Evolutionary conservation across 1,284 basidiomycete species (phyloP).

Genomic region (Mycosarcoma maydis): DNA sequence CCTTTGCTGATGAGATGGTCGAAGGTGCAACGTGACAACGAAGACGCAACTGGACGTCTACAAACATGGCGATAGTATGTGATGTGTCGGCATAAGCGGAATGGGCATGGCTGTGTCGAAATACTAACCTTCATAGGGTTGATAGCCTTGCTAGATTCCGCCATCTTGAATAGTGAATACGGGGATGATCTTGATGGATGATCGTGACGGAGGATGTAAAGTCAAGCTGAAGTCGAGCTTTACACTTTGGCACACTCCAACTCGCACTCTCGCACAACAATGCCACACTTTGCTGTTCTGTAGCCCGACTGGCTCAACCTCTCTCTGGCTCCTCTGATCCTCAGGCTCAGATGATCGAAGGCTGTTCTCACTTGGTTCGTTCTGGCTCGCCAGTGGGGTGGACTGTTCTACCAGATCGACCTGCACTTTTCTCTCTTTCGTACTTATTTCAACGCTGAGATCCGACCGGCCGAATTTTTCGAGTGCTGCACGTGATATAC

Average conservation of each 20-base stretch:
- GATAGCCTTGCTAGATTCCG: slow-evolving; percentile 65
- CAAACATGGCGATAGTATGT: slow-evolving; percentile 12
- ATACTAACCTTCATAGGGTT: slow-evolving; percentile 66
- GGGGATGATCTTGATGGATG: slow-evolving; percentile 51
- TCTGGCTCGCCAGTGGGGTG: too few relatives aligned
- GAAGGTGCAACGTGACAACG: neutral
- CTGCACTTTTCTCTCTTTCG: too few relatives aligned
- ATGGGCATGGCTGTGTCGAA: slow-evolving; percentile 1
- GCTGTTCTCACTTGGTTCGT: too few relatives aligned
- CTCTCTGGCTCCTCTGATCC: too few relatives aligned
- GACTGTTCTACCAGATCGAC: too few relatives aligned
- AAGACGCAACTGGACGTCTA: neutral
- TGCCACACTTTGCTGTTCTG: too few relatives aligned
- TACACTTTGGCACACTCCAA: slow-evolving; percentile 1
- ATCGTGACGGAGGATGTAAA: slow-evolving; percentile 44
- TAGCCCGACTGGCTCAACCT: neutral
- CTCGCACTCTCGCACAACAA: too few relatives aligned
- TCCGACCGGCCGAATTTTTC: too few relatives aligned
- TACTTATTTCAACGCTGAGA: too few relatives aligned
- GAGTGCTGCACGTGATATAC: too few relatives aligned
- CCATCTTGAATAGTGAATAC: slow-evolving; percentile 49
- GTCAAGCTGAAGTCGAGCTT: slow-evolving; percentile 23
- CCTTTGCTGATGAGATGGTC: neutral
- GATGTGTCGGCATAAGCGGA: neutral
- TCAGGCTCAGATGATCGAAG: too few relatives aligned